These are phyloP conservation scores for Cornus kousa DNA, from an alignment of 148 eudicot species.

Conservation along the genomic window DNA sequence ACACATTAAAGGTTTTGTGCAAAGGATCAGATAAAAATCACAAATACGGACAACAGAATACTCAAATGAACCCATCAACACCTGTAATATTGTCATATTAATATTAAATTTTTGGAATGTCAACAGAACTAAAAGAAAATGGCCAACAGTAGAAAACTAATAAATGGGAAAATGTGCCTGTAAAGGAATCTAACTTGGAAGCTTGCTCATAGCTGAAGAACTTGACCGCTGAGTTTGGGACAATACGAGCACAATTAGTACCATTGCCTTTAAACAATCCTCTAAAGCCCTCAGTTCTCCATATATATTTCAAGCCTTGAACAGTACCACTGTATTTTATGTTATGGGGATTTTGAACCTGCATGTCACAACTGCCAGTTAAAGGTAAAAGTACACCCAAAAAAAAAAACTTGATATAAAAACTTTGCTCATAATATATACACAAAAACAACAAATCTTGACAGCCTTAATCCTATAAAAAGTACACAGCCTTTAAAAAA, in stretches of 20 bases:
- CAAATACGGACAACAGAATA: background rate
- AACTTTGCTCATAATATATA: background rate
- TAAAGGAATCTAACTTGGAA: slow-evolving; percentile 47
- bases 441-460: background rate
- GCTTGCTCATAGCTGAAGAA: slow-evolving; percentile 94
- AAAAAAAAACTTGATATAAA: background rate
- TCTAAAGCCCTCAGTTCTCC: slow-evolving; percentile 71
- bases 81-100: background rate
- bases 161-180: background rate
- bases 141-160: background rate
- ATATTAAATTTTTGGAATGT: too few relatives aligned
- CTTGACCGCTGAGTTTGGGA: slow-evolving; percentile 83
- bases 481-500: background rate
- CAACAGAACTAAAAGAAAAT: background rate
- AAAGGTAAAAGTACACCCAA: background rate
- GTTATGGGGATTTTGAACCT: slow-evolving; percentile 86
- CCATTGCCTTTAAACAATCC: slow-evolving; percentile 93
- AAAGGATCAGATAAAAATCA: background rate
- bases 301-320: slow-evolving; percentile 76
- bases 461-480: background rate
- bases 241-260: slow-evolving; percentile 85
- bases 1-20: background rate
- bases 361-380: slow-evolving; percentile 3
- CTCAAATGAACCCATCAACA: background rate
- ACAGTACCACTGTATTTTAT: slow-evolving; percentile 78